Conservation (phyloP, 176 grass and related monocot species). For the Raddia distichophylla region DNA sequence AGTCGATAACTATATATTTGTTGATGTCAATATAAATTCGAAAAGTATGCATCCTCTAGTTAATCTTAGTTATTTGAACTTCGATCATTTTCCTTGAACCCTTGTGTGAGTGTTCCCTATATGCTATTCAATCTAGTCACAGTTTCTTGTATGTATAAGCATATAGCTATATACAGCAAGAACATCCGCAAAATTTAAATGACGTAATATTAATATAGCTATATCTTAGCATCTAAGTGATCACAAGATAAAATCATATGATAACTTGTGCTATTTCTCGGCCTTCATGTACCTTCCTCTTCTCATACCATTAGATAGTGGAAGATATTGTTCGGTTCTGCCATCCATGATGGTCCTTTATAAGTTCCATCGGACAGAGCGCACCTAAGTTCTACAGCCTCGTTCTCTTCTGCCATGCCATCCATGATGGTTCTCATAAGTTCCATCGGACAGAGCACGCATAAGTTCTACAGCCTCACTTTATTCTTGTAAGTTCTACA, state of each 20-base stretch:
- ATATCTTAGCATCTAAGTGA: conserved; percentile 27
- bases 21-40: conserved; percentile 6
- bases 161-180: not conserved
- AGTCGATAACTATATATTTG: conserved; percentile 1
- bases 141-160: conserved; percentile 17
- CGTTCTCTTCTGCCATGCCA: too few relatives aligned
- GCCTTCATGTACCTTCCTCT: conserved; percentile 42
- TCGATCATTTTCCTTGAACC: not conserved
- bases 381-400: conserved; percentile 26
- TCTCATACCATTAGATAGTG: conserved; percentile 37
- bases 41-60: not conserved
- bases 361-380: conserved; percentile 15
- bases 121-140: not conserved
- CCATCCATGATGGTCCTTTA: not conserved
- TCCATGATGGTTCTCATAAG: conserved; percentile 24
- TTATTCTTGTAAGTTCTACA: conserved; percentile 39
- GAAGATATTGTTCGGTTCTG: conserved; percentile 30
- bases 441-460: conserved; percentile 37
- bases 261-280: conserved; percentile 43
- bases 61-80: not conserved
- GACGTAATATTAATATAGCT: not conserved
- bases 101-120: not conserved
- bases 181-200: not conserved
- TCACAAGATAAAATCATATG: conserved; percentile 35
- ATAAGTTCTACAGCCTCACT: conserved; percentile 33